These are phyloP conservation scores for Stenocarpella maydis DNA, from an alignment of 2,329 filamentous ascomycete genomes.

Conservation along the genomic window DNA sequence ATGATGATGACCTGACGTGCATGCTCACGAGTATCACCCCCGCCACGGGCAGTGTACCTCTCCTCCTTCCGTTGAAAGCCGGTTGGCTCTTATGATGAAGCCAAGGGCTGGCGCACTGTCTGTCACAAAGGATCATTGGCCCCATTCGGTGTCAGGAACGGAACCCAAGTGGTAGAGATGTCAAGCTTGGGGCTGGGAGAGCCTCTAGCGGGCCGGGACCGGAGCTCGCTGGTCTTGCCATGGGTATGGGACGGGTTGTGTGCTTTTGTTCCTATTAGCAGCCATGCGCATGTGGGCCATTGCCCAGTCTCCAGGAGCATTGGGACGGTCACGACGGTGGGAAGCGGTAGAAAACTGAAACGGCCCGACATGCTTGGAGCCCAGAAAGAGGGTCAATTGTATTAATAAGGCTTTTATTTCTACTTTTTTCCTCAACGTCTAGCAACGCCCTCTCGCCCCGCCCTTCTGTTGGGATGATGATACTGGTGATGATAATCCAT, in stretches of 20 bases:
- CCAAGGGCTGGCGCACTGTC: no score
- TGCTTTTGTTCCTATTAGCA: not conserved
- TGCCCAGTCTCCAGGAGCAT: not conserved
- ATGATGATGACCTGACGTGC: no score
- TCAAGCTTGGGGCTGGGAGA: not conserved
- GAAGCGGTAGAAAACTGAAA: no score
- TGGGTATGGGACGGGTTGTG: not conserved
- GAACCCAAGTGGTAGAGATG: not conserved
- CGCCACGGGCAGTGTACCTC: no score
- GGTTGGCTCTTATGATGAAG: no score
- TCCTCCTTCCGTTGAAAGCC: no score
- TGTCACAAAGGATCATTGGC: no score
- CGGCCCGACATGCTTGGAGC: not conserved
- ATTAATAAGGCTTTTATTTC: not conserved
- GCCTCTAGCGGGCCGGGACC: not conserved
- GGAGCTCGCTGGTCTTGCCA: not conserved
- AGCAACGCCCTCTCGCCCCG: conserved; percentile 24
- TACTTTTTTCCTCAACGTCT: not conserved
- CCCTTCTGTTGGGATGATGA: not conserved
- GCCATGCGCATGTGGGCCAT: no score
- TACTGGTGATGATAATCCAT: not conserved
- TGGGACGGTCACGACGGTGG: not conserved
- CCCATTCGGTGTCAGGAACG: not conserved
- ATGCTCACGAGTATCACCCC: no score
- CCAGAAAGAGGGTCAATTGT: conserved; percentile 5